These are phyloP conservation scores for Orbilia quercus DNA, from an alignment of 2,329 filamentous ascomycete genomes.

Conservation along the genomic window DNA sequence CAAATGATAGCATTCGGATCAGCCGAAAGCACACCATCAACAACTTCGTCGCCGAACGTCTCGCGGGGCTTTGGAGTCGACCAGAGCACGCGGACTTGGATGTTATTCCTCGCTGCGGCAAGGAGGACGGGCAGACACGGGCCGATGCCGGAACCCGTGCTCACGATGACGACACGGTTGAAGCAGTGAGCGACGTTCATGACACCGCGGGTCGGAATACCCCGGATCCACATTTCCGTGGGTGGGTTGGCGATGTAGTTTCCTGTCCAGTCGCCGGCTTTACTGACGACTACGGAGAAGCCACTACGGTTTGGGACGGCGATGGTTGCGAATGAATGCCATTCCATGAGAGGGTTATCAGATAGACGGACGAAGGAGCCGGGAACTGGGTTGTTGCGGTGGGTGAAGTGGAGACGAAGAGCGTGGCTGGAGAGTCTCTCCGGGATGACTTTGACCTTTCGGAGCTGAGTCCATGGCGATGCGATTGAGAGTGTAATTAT, in stretches of 20 bases:
- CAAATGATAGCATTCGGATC: conserved; percentile 62
- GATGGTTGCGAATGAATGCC: conserved; percentile 81
- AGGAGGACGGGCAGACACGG: conserved; percentile 62
- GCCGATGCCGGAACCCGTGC: conserved; percentile 64
- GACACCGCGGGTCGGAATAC: conserved; percentile 68
- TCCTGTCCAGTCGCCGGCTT: conserved; percentile 79
- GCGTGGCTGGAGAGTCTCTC: conserved; percentile 79
- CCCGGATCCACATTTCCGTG: conserved; percentile 74
- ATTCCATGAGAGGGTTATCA: conserved; percentile 74
- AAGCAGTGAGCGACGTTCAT: conserved; percentile 63
- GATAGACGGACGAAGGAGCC: conserved; percentile 72
- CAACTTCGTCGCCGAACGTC: conserved; percentile 62
- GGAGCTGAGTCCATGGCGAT: conserved; percentile 78
- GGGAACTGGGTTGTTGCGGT: conserved; percentile 69
- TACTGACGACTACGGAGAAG: conserved; percentile 77
- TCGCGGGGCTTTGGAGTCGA: conserved; percentile 61
- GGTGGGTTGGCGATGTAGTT: conserved; percentile 73
- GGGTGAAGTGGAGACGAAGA: conserved; percentile 75
- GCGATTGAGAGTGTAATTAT: conserved; percentile 74
- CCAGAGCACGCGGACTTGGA: conserved; percentile 62
- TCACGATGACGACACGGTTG: conserved; percentile 62
- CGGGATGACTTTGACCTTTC: conserved; percentile 73
- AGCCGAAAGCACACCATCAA: conserved; percentile 61
- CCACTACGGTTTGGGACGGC: conserved; percentile 70
- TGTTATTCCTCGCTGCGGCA: conserved; percentile 59